Evolutionary conservation across 2,329 filamentous ascomycete genomes (phyloP).

Genomic region (Pyricularia sp.): DNA sequence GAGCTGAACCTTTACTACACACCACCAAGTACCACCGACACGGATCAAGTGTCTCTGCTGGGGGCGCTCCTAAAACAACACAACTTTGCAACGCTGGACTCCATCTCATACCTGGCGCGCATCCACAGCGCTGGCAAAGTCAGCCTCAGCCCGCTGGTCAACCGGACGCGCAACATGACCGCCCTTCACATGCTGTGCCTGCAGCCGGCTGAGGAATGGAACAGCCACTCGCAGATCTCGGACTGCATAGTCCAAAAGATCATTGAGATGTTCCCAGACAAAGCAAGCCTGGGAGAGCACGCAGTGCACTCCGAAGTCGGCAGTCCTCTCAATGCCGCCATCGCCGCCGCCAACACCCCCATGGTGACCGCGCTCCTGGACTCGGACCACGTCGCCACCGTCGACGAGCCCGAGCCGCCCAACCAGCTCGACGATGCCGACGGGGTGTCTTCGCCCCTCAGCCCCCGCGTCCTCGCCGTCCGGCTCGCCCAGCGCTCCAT

Average conservation of each 20-base stretch:
- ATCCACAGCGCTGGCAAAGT: conserved; percentile 4
- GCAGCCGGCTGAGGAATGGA: conserved; percentile 3
- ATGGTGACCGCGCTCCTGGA: conserved; percentile 1
- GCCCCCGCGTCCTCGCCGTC: background rate
- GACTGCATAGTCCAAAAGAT: conserved; percentile 7
- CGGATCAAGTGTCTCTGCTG: conserved; percentile 2
- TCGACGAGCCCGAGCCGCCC: conserved; percentile 3
- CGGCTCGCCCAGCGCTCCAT: background rate
- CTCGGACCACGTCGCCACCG: background rate
- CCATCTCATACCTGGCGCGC: conserved; percentile 6
- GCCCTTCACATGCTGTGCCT: conserved; percentile 6
- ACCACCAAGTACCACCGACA: background rate
- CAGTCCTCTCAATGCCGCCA: background rate
- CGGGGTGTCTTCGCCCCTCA: background rate
- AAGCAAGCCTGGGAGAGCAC: background rate
- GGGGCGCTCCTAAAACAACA: conserved; percentile 6
- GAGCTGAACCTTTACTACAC: conserved; percentile 4
- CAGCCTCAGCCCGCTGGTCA: background rate
- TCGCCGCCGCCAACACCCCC: background rate
- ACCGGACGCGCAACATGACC: conserved; percentile 2
- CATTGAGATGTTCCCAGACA: conserved; percentile 6
- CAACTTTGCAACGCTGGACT: conserved; percentile 5
- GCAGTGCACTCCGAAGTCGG: background rate
- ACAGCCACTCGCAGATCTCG: conserved; percentile 8
- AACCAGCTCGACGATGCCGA: background rate